phyloP scores from a whole-genome alignment of 208 protist species.

The Trypanosoma rangeli region DNA sequence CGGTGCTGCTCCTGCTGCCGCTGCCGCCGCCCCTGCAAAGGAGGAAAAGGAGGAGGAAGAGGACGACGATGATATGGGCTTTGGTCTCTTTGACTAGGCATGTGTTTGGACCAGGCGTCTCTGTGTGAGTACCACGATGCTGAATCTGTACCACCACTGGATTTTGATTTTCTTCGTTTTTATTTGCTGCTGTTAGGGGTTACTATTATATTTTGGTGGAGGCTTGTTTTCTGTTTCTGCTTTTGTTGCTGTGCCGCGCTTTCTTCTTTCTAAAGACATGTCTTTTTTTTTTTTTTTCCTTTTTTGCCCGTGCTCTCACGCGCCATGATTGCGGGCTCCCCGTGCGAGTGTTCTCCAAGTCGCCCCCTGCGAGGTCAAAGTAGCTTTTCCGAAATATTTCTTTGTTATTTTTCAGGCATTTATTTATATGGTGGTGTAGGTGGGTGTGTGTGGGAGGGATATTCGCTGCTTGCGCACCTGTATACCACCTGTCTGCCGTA shows the following conservation, averaged over 20 bases:
- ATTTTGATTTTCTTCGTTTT: constrained; percentile 3
- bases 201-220: neutral
- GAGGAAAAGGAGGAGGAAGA: constrained; percentile 48
- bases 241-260: neutral
- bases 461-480: neutral
- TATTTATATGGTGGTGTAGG: neutral
- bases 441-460: neutral
- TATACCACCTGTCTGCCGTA: neutral
- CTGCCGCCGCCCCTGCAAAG: constrained; percentile 35
- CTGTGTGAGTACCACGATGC: constrained; percentile 1
- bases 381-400: neutral
- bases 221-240: neutral
- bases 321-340: neutral
- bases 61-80: constrained; percentile 80
- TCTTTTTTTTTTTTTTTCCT: neutral
- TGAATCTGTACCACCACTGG: neutral
- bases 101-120: neutral
- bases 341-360: neutral
- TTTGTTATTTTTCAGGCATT: neutral
- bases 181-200: neutral
- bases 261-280: neutral
- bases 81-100: constrained; percentile 35
- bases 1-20: constrained; percentile 40
- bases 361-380: neutral
- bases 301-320: neutral